Evolutionary conservation across 2,329 filamentous ascomycete genomes (phyloP).

Genomic region (Stagonosporopsis cucurbitacearum): DNA sequence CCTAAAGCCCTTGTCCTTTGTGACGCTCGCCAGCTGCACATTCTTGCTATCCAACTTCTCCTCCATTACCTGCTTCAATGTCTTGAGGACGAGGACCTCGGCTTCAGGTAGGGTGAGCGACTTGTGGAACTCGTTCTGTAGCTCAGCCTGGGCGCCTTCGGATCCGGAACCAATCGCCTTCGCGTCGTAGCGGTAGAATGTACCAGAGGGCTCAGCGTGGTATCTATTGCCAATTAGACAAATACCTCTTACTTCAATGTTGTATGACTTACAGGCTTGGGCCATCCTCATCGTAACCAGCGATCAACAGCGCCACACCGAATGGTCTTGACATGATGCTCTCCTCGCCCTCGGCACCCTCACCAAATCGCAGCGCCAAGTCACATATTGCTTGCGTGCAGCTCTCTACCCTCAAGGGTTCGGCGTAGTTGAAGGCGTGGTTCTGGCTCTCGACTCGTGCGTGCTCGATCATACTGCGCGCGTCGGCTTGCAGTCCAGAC

Average conservation of each 20-base stretch:
- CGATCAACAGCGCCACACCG: conserved; percentile 94
- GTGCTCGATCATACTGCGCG: conserved; percentile 97
- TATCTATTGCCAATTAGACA: conserved; percentile 61
- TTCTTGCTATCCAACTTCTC: conserved; percentile 99
- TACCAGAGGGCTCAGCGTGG: conserved; percentile 96
- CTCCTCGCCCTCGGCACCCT: conserved; percentile 96
- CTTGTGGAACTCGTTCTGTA: conserved; percentile 99
- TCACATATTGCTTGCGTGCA: conserved; percentile 99
- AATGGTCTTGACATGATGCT: conserved; percentile 98
- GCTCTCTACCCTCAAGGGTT: conserved; percentile 92
- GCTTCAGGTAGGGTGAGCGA: conserved; percentile 91
- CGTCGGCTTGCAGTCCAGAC: conserved; percentile 96
- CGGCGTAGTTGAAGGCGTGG: conserved; percentile 97
- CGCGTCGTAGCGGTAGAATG: conserved; percentile 98
- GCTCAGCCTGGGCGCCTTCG: conserved; percentile 94
- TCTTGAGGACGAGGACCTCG: conserved; percentile 95
- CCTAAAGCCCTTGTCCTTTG: conserved; percentile 95
- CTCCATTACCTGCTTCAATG: conserved; percentile 99
- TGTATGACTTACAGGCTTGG: conserved; percentile 74
- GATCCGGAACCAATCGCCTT: conserved; percentile 98
- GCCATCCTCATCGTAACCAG: conserved; percentile 95
- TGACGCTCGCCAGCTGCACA: conserved; percentile 96
- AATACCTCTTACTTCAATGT: neutral
- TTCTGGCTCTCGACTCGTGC: conserved; percentile 97
- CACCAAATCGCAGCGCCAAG: conserved; percentile 91